These are phyloP conservation scores for Vitis hybrid DNA, from an alignment of 177 flowering plant species.

Conservation along the genomic window DNA sequence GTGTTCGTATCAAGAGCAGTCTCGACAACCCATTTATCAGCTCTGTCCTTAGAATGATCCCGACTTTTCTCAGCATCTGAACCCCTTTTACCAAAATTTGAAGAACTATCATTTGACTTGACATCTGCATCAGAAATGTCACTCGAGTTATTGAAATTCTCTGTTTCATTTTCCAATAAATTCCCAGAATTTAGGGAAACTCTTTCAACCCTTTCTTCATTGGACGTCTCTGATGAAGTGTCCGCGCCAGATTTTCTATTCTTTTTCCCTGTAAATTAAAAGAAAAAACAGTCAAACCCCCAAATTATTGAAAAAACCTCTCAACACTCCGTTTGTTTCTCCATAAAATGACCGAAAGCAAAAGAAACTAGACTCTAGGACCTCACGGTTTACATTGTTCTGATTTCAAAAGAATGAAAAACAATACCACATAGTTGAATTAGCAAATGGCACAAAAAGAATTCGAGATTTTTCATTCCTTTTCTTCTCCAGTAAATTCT, in stretches of 20 bases:
- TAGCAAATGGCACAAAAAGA: neutral
- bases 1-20: constrained; percentile 16
- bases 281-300: neutral
- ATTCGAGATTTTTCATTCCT: neutral
- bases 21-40: constrained; percentile 21
- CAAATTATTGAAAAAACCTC: constrained; percentile 1
- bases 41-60: constrained; percentile 23
- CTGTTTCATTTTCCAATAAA: constrained; percentile 22
- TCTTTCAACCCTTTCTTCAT: constrained; percentile 35
- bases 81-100: constrained; percentile 18
- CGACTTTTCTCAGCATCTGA: constrained; percentile 24
- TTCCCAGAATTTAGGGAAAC: constrained; percentile 19
- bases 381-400: neutral
- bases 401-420: too few species aligned
- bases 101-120: constrained; percentile 16
- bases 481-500: neutral
- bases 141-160: constrained; percentile 22
- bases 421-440: too few species aligned
- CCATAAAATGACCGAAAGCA: neutral
- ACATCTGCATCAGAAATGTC: constrained; percentile 32
- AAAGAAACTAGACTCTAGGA: neutral
- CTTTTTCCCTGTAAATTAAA: constrained; percentile 44
- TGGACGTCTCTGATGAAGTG: constrained; percentile 38
- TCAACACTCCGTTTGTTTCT: too few species aligned
- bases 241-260: constrained; percentile 25